phyloP scores from a whole-genome alignment of 371 early-diverging fungal species.

The Dichotomocladium elegans region DNA sequence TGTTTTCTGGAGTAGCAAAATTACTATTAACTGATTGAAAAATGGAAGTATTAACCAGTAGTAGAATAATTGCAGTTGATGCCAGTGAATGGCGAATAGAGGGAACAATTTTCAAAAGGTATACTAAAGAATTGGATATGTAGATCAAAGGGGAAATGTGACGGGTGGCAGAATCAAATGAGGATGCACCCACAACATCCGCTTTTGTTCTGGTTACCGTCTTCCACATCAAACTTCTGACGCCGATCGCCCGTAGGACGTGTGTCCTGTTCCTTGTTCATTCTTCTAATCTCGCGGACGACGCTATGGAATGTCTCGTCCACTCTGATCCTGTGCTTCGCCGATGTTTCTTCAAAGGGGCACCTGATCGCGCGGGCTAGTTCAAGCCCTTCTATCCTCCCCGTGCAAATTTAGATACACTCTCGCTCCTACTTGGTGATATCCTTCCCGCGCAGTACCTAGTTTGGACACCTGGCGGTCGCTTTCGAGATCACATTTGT shows the following conservation, averaged over 20 bases:
- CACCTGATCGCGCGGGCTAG: slow-evolving; percentile 72
- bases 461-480: slow-evolving; percentile 78
- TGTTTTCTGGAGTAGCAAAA: too few species aligned
- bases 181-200: slow-evolving; percentile 19
- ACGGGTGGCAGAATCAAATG: slow-evolving; percentile 8
- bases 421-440: background rate
- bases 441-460: slow-evolving; percentile 24
- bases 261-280: slow-evolving; percentile 53
- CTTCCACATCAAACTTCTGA: slow-evolving; percentile 2
- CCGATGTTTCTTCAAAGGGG: slow-evolving; percentile 87
- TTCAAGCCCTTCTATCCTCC: slow-evolving; percentile 68
- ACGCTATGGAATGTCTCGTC: slow-evolving; percentile 86
- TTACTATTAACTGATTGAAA: too few species aligned
- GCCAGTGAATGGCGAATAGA: too few species aligned
- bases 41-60: too few species aligned
- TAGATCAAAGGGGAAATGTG: background rate
- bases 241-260: slow-evolving; percentile 6
- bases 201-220: slow-evolving; percentile 1
- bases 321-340: slow-evolving; percentile 84
- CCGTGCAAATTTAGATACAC: background rate
- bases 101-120: too few species aligned
- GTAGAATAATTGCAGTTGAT: too few species aligned
- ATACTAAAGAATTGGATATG: background rate
- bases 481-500: slow-evolving; percentile 82
- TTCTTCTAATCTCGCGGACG: slow-evolving; percentile 78